Evolutionary conservation across 148 eudicot genomes (phyloP), one percentile per base, ranked within the genome.

Genomic region (Linanthus parryae): DNA sequence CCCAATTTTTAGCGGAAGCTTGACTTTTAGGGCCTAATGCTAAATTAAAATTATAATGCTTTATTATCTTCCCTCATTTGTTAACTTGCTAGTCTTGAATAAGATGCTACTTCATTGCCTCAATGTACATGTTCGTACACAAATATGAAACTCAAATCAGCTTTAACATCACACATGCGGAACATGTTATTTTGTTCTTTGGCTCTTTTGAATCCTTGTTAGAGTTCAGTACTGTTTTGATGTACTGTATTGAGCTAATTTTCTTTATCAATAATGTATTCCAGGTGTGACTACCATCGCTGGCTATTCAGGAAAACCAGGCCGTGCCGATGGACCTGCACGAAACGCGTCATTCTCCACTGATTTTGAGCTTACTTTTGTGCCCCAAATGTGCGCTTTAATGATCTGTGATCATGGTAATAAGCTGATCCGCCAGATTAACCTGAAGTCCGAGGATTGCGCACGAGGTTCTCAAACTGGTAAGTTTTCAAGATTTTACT

Each of bases 221-320:
- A n/a, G n/a, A n/a, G 13, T 8, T 21, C 40, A 8, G 19, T 30
- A 16, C 19, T 16, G 15, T 48, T 21, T 19, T 50, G 11, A 5
- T 30, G 28, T 2, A 2, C 23, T 37, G n/a, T 41, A 12, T 34
- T 48, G 23, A 15, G 34, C 23, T 57, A 21, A 2, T 34, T 21
- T 57, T 4, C 21, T 39, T 52, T 4, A 13, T 44, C 34, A 13
- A 37, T 77, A 24, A 59, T 17, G 36, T 48, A 12, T 58, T 45
- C 18, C 30, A 87, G 96, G 92, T 58, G 86, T 77, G 47, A 78
- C 76, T 51, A 87, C 91, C 36, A 83, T 87, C 48, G 96, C 91
- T 30, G 81, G 88, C 39, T 25, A 34, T 56, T 59, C 77, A 33
- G 53, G 56, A 55, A 60, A 18, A 14, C 11, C 72, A 31, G 88